phyloP scores from a whole-genome alignment of 2,329 filamentous ascomycete species.

The Blumeria hordei region DNA sequence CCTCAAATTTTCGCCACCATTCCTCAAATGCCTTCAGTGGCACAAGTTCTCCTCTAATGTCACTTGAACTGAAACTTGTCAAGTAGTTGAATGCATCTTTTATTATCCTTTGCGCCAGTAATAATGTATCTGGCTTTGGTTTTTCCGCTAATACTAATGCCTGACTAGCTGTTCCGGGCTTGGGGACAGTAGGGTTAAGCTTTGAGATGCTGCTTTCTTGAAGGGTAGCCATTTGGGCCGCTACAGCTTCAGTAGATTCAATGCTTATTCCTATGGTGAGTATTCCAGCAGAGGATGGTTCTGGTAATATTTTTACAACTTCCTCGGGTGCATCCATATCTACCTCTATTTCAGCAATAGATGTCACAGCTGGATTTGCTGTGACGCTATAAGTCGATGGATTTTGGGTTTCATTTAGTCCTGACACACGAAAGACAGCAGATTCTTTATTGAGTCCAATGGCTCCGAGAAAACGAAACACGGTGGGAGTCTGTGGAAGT shows the following conservation, averaged over 20 bases:
- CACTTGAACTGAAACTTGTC: slow-evolving; percentile 53
- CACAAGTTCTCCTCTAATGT: slow-evolving; percentile 53
- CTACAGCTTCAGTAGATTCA: slow-evolving; percentile 51
- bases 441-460: slow-evolving; percentile 79
- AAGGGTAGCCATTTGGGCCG: slow-evolving; percentile 39
- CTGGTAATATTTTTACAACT: background rate
- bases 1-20: slow-evolving; percentile 96
- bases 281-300: slow-evolving; percentile 10
- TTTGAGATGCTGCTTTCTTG: slow-evolving; percentile 18
- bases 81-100: slow-evolving; percentile 95
- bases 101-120: slow-evolving; percentile 81
- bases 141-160: slow-evolving; percentile 5
- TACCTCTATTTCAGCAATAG: slow-evolving; percentile 5
- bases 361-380: background rate
- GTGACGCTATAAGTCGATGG: slow-evolving; percentile 18
- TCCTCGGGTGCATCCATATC: slow-evolving; percentile 11
- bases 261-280: slow-evolving; percentile 63
- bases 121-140: slow-evolving; percentile 31
- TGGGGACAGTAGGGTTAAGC: background rate
- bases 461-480: slow-evolving; percentile 67
- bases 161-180: background rate
- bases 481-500: slow-evolving; percentile 20
- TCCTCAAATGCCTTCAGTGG: slow-evolving; percentile 89
- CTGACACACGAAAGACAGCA: slow-evolving; percentile 61
- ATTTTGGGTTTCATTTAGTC: slow-evolving; percentile 2